Evolutionary conservation across 2,329 filamentous ascomycete species (phyloP).

Genomic region (Phoma herbarum): DNA sequence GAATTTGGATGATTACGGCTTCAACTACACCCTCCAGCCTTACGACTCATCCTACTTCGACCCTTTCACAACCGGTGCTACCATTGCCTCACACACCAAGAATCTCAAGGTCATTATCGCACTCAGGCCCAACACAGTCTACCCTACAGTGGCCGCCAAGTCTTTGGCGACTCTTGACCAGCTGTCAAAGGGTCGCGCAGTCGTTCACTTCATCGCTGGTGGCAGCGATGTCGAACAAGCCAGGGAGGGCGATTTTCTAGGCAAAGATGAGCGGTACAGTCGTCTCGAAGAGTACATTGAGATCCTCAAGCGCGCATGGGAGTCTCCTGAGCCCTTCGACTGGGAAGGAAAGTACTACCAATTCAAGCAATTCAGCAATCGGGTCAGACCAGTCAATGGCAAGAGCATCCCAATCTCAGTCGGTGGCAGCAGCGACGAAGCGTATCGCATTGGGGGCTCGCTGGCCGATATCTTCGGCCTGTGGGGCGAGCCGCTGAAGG

Average conservation of each 20-base stretch:
- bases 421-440: slow-evolving; percentile 66
- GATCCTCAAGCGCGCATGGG: slow-evolving; percentile 67
- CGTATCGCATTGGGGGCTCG: slow-evolving; percentile 66
- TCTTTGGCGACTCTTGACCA: slow-evolving; percentile 69
- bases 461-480: slow-evolving; percentile 70
- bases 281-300: slow-evolving; percentile 69
- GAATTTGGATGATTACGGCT: slow-evolving; percentile 66
- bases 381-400: slow-evolving; percentile 62
- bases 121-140: slow-evolving; percentile 68
- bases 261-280: slow-evolving; percentile 66
- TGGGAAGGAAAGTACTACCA: slow-evolving; percentile 68
- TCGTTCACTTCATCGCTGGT: slow-evolving; percentile 71
- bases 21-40: slow-evolving; percentile 69
- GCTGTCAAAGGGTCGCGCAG: slow-evolving; percentile 64
- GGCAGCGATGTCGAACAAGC: slow-evolving; percentile 69
- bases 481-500: slow-evolving; percentile 70
- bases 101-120: slow-evolving; percentile 69
- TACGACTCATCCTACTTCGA: slow-evolving; percentile 66
- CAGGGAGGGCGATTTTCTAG: slow-evolving; percentile 67
- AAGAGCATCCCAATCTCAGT: slow-evolving; percentile 65
- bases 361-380: slow-evolving; percentile 67
- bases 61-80: slow-evolving; percentile 67
- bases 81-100: slow-evolving; percentile 65
- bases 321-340: slow-evolving; percentile 65
- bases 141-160: slow-evolving; percentile 70